These are phyloP conservation scores for Blepharisma japonicum DNA, from an alignment of 73 alveolate species.

Conservation along the genomic window DNA sequence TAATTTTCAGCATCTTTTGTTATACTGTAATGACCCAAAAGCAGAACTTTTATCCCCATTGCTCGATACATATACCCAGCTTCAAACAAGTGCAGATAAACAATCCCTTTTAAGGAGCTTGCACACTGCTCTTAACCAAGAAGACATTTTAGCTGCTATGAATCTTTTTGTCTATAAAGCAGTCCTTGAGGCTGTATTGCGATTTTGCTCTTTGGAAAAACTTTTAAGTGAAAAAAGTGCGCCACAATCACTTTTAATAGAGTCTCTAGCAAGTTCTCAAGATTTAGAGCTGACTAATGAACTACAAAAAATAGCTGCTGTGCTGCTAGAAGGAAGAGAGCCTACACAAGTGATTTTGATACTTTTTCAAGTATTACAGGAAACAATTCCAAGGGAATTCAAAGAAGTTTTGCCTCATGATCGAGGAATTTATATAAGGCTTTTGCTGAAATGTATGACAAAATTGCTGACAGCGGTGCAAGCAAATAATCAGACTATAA, in stretches of 20 bases:
- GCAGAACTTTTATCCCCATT: too few species aligned
- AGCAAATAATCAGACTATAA: not conserved
- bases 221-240: not conserved
- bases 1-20: not conserved
- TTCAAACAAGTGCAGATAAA: too few species aligned
- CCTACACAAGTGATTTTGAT: not conserved
- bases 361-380: not conserved
- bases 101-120: not conserved
- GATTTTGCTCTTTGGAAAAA: not conserved
- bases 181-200: not conserved
- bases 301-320: not conserved
- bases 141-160: not conserved
- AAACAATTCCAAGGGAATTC: not conserved
- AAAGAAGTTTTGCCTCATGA: not conserved
- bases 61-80: too few species aligned
- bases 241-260: not conserved
- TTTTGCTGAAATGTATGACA: not conserved
- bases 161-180: not conserved
- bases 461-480: not conserved
- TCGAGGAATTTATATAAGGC: not conserved
- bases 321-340: not conserved
- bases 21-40: not conserved
- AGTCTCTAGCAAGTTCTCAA: not conserved
- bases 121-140: not conserved
- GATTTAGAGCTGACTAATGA: conserved; percentile 21